Conservation (phyloP, 169 alveolate species). For the Cryptosporidium parvum region DNA sequence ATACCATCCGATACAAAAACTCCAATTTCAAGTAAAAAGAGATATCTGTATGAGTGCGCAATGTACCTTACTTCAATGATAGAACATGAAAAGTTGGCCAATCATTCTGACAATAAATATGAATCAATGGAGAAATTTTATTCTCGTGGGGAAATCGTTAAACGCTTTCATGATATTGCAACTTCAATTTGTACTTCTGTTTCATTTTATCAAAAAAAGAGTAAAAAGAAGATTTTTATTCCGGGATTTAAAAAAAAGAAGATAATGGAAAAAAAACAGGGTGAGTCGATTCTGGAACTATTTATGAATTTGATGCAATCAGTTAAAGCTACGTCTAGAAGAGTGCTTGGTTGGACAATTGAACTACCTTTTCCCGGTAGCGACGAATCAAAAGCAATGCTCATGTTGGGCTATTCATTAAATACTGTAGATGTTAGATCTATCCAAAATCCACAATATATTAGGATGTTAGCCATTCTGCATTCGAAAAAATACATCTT, state of each 20-base stretch:
- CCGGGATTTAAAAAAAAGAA: slow-evolving; percentile 40
- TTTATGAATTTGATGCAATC: slow-evolving; percentile 55
- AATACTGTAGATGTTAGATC: slow-evolving; percentile 72
- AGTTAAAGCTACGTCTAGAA: slow-evolving; percentile 33
- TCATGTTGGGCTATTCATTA: slow-evolving; percentile 55
- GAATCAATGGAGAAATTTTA: slow-evolving; percentile 7
- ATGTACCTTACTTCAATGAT: slow-evolving; percentile 42
- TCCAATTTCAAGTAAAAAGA: not conserved
- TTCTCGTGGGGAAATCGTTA: slow-evolving; percentile 24
- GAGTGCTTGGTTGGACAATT: slow-evolving; percentile 61
- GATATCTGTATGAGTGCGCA: slow-evolving; percentile 35
- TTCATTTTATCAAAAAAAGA: slow-evolving; percentile 13
- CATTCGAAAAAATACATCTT: slow-evolving; percentile 25
- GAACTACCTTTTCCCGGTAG: slow-evolving; percentile 70
- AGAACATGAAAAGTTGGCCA: slow-evolving; percentile 19
- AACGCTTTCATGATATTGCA: slow-evolving; percentile 29
- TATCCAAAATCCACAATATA: slow-evolving; percentile 40
- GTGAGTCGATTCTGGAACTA: slow-evolving; percentile 50
- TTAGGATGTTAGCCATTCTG: slow-evolving; percentile 56
- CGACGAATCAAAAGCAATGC: slow-evolving; percentile 71
- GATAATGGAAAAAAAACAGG: slow-evolving; percentile 25
- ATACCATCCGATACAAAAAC: not conserved
- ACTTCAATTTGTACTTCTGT: slow-evolving; percentile 39
- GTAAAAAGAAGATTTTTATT: slow-evolving; percentile 1
- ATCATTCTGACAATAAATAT: not conserved